Conservation (phyloP, 2,329 filamentous ascomycete species). For the Orbilia ellipsospora region DNA sequence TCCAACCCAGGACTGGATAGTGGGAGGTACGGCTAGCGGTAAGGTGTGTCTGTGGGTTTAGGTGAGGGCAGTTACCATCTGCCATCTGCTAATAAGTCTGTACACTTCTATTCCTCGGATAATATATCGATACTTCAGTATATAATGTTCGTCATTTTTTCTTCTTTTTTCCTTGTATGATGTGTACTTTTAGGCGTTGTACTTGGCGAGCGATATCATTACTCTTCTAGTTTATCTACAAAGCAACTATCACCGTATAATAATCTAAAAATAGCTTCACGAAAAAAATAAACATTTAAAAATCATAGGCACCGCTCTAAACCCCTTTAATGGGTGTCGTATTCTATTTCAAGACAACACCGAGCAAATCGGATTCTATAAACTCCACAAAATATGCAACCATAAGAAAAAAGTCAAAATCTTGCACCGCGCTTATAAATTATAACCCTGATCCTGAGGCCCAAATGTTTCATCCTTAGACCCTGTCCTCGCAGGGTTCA, state of each 20-base stretch:
- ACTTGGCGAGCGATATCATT: background rate
- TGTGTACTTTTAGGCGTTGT: constrained; percentile 3
- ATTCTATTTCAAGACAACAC: too few relatives aligned
- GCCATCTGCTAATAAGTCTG: background rate
- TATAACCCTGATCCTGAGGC: constrained; percentile 29
- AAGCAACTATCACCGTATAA: background rate
- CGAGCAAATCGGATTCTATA: background rate
- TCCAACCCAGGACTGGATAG: constrained; percentile 87
- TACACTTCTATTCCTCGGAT: background rate
- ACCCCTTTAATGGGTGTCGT: background rate
- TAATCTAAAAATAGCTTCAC: background rate
- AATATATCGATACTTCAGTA: background rate
- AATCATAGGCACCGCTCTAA: background rate
- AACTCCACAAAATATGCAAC: background rate
- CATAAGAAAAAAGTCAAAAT: background rate
- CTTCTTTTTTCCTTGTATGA: background rate
- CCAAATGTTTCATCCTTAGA: constrained; percentile 11
- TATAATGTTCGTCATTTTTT: background rate
- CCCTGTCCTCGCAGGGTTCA: constrained; percentile 59
- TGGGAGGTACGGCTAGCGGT: constrained; percentile 88
- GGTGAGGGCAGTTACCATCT: constrained; percentile 30
- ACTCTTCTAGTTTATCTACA: background rate
- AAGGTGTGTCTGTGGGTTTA: constrained; percentile 93
- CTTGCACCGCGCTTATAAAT: background rate
- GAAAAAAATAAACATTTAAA: too few relatives aligned